A percentile compares a stretch with the other conserved stretches of the same genome.
phyloP scores from a whole-genome alignment of 1,284 basidiomycete genomes.

The Apiotrichum brassicae region DNA sequence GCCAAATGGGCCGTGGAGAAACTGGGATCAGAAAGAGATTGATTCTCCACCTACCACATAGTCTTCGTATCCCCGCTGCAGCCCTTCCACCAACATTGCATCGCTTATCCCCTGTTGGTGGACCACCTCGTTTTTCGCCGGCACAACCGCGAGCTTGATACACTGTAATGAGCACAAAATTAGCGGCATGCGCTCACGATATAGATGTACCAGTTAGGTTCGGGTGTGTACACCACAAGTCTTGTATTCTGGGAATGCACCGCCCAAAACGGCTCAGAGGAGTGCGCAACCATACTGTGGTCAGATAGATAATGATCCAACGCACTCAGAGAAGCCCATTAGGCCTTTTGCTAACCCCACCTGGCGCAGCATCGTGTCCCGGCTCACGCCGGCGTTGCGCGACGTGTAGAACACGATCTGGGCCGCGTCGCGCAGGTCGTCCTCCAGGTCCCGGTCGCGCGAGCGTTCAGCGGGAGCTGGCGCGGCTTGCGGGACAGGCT shows the following conservation, averaged over 20 bases:
- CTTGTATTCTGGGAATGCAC: conserved; percentile 30
- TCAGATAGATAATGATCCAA: background rate
- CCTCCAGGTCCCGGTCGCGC: conserved; percentile 32
- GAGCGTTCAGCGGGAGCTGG: background rate
- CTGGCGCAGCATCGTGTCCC: conserved; percentile 42
- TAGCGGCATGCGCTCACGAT: conserved; percentile 17
- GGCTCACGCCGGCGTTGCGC: conserved; percentile 29
- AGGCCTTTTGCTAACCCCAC: conserved; percentile 40
- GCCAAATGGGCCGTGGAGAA: conserved; percentile 27
- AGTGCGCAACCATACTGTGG: conserved; percentile 25
- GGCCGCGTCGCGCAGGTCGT: conserved; percentile 37
- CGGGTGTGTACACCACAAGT: conserved; percentile 33
- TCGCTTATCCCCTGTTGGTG: conserved; percentile 28
- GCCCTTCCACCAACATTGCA: conserved; percentile 26
- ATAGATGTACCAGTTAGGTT: conserved; percentile 37
- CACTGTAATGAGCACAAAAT: background rate
- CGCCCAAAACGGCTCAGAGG: conserved; percentile 22
- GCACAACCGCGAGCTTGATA: background rate
- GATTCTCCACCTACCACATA: conserved; percentile 31
- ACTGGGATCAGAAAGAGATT: conserved; percentile 21
- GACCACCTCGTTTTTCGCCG: conserved; percentile 11
- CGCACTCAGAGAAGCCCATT: conserved; percentile 39
- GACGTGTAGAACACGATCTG: conserved; percentile 44
- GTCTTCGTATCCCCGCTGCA: conserved; percentile 37
- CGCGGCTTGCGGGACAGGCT: background rate